A percentile compares a stretch with the other conserved stretches of the same genome.
These are phyloP conservation scores for Cephalotrichum gorgonifer DNA, from an alignment of 2,329 filamentous ascomycete genomes.

Conservation along the genomic window DNA sequence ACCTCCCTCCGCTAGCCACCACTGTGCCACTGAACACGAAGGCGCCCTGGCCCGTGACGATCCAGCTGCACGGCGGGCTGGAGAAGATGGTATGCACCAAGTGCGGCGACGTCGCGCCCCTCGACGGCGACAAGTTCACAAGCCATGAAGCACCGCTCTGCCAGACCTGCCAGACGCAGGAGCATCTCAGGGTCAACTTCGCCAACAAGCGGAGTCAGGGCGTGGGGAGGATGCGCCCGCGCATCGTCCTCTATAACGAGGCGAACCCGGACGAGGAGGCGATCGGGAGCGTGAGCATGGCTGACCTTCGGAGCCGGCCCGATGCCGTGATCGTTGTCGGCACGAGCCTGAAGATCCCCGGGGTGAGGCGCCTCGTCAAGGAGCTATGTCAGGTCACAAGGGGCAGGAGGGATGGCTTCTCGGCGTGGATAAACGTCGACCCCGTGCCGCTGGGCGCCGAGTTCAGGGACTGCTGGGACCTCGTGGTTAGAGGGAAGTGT, in stretches of 20 bases:
- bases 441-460: constrained; percentile 72
- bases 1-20: constrained; percentile 69
- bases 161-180: constrained; percentile 59
- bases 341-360: constrained; percentile 90
- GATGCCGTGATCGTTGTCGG: constrained; percentile 93
- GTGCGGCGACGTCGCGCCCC: constrained; percentile 65
- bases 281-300: constrained; percentile 80
- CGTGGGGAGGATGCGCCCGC: constrained; percentile 76
- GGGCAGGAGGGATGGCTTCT: constrained; percentile 70
- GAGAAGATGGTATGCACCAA: constrained; percentile 97
- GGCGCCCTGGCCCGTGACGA: constrained; percentile 84
- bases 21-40: constrained; percentile 71
- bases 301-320: constrained; percentile 75
- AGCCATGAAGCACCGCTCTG: constrained; percentile 79
- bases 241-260: constrained; percentile 96
- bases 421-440: constrained; percentile 91
- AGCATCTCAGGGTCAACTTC: constrained; percentile 62
- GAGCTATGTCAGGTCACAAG: constrained; percentile 86
- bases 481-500: constrained; percentile 77
- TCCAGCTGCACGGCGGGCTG: constrained; percentile 88
- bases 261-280: constrained; percentile 94
- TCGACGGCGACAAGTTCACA: constrained; percentile 71
- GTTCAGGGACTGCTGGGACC: constrained; percentile 86
- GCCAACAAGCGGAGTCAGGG: constrained; percentile 88
- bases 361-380: constrained; percentile 78